Evolutionary conservation across 352 stramenopile genomes (phyloP), one percentile per base, ranked within the genome.

Genomic region (Globisporangium takayamanum): DNA sequence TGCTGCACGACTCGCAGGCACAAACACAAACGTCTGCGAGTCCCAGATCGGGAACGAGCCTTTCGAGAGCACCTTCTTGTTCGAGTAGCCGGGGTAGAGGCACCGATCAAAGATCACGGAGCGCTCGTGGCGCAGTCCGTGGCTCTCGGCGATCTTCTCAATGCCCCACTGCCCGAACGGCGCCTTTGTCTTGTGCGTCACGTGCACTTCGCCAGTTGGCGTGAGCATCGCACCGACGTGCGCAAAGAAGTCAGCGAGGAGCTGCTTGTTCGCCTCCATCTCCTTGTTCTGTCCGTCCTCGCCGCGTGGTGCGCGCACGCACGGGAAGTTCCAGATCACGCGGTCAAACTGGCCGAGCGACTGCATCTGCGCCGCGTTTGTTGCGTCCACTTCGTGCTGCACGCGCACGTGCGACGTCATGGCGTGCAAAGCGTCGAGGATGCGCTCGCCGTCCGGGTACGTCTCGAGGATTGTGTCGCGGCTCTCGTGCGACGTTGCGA

Each of bases 281-380:
- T 95, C 92, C 39, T 94, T 57, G 70, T 98, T 98, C 76, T 99
- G 95, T n/a, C 94, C 96, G 78, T 99, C 96, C 69, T 97, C 77
- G 51, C 96, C 94, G 12, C 74, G 77, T 0, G 70, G 76, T 48
- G 95, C 89, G 33, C 87, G 88, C 7, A 97, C 90, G 60, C 95
- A 98, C 25, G 95, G 94, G 65, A 98, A 99, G 71, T 99, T 99
- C 92, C 94, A 99, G 36, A 97, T 77, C 48, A 99, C 87, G 62
- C 89, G 77, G 68, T 98, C 85, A 68, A 97, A 98, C 28, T 60
- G 64, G 2, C 73, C 73, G 8, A 86, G 55, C n/a, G 45, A 47
- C n/a, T 73, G 60, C 59, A 98, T 78, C 50, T 96, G 93, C 50
- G 80, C 58, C 0, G 69, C 60, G 50, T 86, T 64, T 0, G 92